phyloP scores from a whole-genome alignment of 345 rosid genomes.

The Capsella bursapastoris region DNA sequence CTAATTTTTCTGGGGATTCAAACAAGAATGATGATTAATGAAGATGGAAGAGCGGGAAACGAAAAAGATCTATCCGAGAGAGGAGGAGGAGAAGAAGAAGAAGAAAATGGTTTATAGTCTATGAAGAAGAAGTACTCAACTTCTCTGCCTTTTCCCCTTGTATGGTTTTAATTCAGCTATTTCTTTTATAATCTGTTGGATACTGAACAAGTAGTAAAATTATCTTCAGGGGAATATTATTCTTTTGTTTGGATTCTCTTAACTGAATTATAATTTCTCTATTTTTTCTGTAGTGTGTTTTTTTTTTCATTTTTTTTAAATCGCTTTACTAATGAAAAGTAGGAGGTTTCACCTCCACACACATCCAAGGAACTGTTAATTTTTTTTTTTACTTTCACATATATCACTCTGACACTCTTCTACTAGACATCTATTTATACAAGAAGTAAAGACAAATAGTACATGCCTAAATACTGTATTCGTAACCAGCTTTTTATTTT shows the following conservation, averaged over 20 bases:
- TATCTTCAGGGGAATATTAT: not conserved
- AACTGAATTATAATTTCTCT: not conserved
- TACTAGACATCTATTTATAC: no score
- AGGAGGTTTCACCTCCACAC: not conserved
- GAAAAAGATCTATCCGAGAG: constrained; percentile 3
- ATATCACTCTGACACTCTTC: no score
- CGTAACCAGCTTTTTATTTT: not conserved
- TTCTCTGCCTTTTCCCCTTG: not conserved
- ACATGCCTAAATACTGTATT: not conserved
- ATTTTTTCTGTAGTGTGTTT: not conserved
- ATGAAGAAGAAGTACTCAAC: not conserved
- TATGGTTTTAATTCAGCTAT: not conserved
- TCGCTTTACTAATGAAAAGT: not conserved
- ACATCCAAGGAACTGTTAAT: not conserved
- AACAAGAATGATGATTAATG: not conserved
- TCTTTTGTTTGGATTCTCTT: not conserved
- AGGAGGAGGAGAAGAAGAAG: not conserved
- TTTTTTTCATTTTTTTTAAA: not conserved
- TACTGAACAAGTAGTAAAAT: not conserved
- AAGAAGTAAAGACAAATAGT: no score
- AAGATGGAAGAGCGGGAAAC: constrained; percentile 19
- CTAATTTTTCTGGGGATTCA: constrained; percentile 16
- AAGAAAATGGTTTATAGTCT: not conserved
- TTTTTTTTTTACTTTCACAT: no score
- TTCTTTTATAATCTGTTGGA: not conserved